Base-by-base conservation (phyloP, 768 basidiomycete species). In the Lepiota subincarnata region DNA sequence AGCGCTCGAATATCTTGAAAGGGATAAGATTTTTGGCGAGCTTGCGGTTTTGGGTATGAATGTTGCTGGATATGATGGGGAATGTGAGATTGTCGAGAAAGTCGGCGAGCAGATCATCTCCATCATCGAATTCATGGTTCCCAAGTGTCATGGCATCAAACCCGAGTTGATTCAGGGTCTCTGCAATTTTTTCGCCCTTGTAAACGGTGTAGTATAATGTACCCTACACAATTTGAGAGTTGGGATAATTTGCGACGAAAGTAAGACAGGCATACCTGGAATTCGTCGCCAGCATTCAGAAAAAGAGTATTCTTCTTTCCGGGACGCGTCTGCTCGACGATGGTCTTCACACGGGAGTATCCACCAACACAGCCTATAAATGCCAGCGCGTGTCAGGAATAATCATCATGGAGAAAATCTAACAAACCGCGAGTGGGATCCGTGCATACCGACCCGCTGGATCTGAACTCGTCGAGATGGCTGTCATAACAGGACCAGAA, bases 281-380 rank as follows among this genome's bases (percentile, higher is more conserved):
- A 77, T 58, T 78, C 76, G 57, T 78, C 76, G 4, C 77, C 77
- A 42, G 71, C 69, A 59, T 77, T 74, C 43, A 77, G 57, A 54
- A 77, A 68, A 3, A 78, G 55, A 6, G 68, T 70, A 60, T 77
- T 70, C 19, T 66, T 59, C 24, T 65, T 66, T 8, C 55, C 59
- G 5, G 60, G 60, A 26, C 74, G 60, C 2, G 66, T 60, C 42
- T 62, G 58, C 28, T 73, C 65, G 43, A 76, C 62, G 24, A 68
- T 65, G 19, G 67, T 66, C 56, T 76, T 74, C 19, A 76, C 67
- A 22, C 76, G 63, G 13, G 74, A 64, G 55, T 77, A 77, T 18
- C 76, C 73, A 51, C 71, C 72, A 55, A 70, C 67, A 63, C 74
- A 76, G 41, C 71, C 69, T 63, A 19, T 22, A 5, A 22, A 49